These are phyloP conservation scores for Phylloboletellus chloephorus DNA, from an alignment of 1,284 basidiomycete species.

Conservation along the genomic window DNA sequence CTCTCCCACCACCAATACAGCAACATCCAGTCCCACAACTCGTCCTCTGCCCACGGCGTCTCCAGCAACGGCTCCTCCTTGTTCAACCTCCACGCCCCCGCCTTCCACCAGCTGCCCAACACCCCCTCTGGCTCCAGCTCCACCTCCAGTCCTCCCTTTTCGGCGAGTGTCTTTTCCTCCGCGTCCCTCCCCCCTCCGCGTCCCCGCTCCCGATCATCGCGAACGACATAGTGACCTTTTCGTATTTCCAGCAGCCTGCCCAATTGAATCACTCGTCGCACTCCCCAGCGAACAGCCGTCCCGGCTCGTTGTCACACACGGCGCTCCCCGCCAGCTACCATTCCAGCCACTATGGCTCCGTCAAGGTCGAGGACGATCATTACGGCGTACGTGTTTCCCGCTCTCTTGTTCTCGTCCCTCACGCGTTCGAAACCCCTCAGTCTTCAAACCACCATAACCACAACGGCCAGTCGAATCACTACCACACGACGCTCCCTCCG, in stretches of 20 bases:
- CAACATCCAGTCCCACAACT: conserved; percentile 27
- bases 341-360: conserved; percentile 40
- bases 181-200: conserved; percentile 21
- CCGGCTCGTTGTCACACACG: conserved; percentile 34
- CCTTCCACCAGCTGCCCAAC: conserved; percentile 55
- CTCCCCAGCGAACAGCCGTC: conserved; percentile 43
- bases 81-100: conserved; percentile 47
- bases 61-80: conserved; percentile 35
- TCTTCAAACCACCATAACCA: conserved; percentile 36
- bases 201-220: too few relatives aligned
- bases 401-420: conserved; percentile 2
- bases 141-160: conserved; percentile 70
- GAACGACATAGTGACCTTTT: conserved; percentile 47
- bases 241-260: conserved; percentile 49
- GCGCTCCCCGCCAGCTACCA: conserved; percentile 27
- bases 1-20: conserved; percentile 33
- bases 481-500: conserved; percentile 38
- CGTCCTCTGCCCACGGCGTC: conserved; percentile 34
- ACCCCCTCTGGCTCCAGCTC: conserved; percentile 69
- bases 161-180: conserved; percentile 63
- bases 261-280: conserved; percentile 51
- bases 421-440: conserved; percentile 10
- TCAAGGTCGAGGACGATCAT: conserved; percentile 64
- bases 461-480: conserved; percentile 32
- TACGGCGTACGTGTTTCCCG: conserved; percentile 44